Evolutionary conservation across 139 green algal species (phyloP).

Genomic region (Volvox reticuliferus): DNA sequence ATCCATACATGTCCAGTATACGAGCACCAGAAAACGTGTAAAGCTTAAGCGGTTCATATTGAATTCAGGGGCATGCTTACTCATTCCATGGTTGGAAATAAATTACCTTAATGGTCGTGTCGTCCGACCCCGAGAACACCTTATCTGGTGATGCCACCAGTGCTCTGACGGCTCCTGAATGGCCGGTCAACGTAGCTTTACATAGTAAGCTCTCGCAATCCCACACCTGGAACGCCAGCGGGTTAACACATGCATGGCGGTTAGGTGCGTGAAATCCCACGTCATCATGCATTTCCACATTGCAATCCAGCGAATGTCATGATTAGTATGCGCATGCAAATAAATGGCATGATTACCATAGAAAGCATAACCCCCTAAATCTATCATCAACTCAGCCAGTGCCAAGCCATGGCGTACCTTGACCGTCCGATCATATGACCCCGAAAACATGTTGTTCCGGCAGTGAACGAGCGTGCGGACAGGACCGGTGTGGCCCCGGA

Average conservation of each 20-base stretch:
- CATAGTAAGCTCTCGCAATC: slow-evolving; percentile 76
- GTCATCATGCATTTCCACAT: too few species aligned
- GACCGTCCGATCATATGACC: slow-evolving; percentile 93
- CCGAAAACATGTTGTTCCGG: slow-evolving; percentile 82
- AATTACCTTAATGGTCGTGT: slow-evolving; percentile 90
- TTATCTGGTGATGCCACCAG: slow-evolving; percentile 75
- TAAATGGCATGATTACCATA: too few species aligned
- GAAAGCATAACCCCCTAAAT: background rate
- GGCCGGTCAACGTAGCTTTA: slow-evolving; percentile 73
- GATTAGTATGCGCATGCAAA: too few species aligned
- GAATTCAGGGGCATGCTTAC: too few species aligned
- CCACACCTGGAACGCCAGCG: slow-evolving; percentile 76
- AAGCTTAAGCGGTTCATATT: too few species aligned
- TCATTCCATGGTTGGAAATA: background rate
- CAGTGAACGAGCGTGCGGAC: slow-evolving; percentile 89
- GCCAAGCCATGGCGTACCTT: slow-evolving; percentile 3
- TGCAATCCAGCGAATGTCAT: too few species aligned
- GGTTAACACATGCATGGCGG: too few species aligned
- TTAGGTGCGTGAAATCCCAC: too few species aligned
- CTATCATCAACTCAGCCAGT: background rate
- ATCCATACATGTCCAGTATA: too few species aligned
- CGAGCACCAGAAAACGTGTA: too few species aligned
- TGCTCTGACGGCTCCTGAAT: slow-evolving; percentile 88
- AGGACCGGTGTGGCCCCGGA: slow-evolving; percentile 88
- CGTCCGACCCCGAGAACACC: slow-evolving; percentile 92